Percentiles rank a stretch among this genome's conserved stretches.
Conservation (phyloP, 768 basidiomycete genomes). For the Mycena floridula region DNA sequence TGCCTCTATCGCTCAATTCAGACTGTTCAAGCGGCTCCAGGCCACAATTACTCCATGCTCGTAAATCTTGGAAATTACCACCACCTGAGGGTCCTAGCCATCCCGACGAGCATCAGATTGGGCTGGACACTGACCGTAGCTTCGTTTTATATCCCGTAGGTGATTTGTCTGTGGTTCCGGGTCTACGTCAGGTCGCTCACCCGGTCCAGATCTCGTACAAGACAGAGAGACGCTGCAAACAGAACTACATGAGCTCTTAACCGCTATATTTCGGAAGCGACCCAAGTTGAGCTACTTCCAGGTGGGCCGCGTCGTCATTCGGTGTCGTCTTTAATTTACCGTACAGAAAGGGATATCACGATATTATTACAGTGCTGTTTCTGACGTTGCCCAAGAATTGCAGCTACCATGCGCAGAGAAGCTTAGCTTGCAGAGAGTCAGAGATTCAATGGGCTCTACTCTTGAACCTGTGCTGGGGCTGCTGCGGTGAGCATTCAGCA, state of each 20-base stretch:
- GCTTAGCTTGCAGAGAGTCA: constrained; percentile 67
- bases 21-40: constrained; percentile 20
- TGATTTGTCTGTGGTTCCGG: constrained; percentile 22
- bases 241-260: constrained; percentile 66
- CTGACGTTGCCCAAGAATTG: constrained; percentile 61
- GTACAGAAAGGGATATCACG: constrained; percentile 74
- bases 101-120: constrained; percentile 81
- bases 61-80: constrained; percentile 7
- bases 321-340: not conserved
- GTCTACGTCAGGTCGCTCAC: constrained; percentile 2
- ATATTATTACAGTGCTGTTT: constrained; percentile 81
- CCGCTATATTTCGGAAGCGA: constrained; percentile 66
- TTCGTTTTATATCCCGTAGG: constrained; percentile 92
- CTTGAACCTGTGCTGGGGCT: constrained; percentile 83
- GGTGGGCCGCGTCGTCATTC: constrained; percentile 27
- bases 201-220: constrained; percentile 11
- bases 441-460: constrained; percentile 85
- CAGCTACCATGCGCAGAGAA: constrained; percentile 61
- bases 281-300: constrained; percentile 82
- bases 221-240: constrained; percentile 54
- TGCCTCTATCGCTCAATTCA: constrained; percentile 2
- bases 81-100: constrained; percentile 29
- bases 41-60: constrained; percentile 29
- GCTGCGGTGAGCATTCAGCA: constrained; percentile 42
- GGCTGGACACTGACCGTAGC: constrained; percentile 85